phyloP scores from a whole-genome alignment of 2,329 filamentous ascomycete species.

The Metarhizium humberi region DNA sequence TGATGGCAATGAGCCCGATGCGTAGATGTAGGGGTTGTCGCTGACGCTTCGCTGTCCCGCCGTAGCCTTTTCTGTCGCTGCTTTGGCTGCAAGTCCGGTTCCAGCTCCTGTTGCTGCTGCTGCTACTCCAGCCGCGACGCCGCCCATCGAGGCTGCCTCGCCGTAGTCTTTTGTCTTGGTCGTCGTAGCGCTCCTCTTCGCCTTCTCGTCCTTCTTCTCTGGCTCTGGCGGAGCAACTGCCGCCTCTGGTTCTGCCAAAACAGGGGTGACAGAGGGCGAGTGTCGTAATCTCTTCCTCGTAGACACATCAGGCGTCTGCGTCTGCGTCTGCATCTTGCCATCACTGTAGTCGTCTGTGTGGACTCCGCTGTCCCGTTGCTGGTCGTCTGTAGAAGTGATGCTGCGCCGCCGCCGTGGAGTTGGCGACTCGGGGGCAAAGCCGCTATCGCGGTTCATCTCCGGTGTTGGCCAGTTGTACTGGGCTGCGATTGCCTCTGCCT shows the following conservation, averaged over 20 bases:
- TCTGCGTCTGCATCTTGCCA: constrained; percentile 14
- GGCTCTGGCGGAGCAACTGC: constrained; percentile 32
- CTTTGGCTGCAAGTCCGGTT: not conserved
- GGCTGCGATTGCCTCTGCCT: constrained; percentile 29
- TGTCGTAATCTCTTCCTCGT: constrained; percentile 18
- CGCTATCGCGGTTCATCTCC: constrained; percentile 28
- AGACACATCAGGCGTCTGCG: constrained; percentile 15
- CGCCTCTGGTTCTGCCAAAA: constrained; percentile 28
- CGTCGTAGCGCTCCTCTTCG: constrained; percentile 4
- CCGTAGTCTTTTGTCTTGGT: constrained; percentile 19
- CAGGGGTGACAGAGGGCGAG: constrained; percentile 27
- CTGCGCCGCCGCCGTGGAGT: constrained; percentile 27
- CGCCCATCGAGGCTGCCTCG: constrained; percentile 9
- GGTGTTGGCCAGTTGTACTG: constrained; percentile 15
- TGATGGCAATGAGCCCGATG: constrained; percentile 1
- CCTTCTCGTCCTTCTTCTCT: constrained; percentile 23
- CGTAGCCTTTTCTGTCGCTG: constrained; percentile 11
- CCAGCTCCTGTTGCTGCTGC: not conserved
- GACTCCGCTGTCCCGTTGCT: constrained; percentile 46
- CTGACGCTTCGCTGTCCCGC: constrained; percentile 4
- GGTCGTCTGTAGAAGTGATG: constrained; percentile 22
- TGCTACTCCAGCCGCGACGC: not conserved
- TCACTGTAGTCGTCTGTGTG: constrained; percentile 42
- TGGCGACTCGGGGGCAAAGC: constrained; percentile 31
- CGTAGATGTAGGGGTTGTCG: constrained; percentile 4